Evolutionary conservation across 176 grass and related monocot genomes (phyloP), one percentile per base, ranked within the genome.

Genomic region (Cocos nucifera): DNA sequence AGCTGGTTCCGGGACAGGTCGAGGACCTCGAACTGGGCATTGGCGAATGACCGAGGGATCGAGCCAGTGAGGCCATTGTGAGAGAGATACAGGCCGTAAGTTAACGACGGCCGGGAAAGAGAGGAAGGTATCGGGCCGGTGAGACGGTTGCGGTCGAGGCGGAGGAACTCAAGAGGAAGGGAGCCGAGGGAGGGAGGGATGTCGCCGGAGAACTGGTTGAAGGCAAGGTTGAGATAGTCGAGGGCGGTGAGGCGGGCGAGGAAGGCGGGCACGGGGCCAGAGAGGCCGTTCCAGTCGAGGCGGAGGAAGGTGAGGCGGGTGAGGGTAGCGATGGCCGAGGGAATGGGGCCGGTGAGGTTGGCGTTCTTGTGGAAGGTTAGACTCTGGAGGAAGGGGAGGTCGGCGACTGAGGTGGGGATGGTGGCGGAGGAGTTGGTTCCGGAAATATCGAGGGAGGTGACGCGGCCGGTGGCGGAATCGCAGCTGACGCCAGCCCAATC

Each of bases 331-430:
- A 88, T 52, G 67, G 63, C 77, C 14, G 59, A 14, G 17, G 80
- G 85, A 52, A 88, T 72, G 28, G 19, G 0, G 16, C 80, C 85
- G 50, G 65, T 49, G 4, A 88, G 58, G 0, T 19, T 32, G 30
- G 30, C 72, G 62, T 88, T 88, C 67, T 83, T 83, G 63, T 80
- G 53, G 4, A 80, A 2, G 72, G 83, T 88, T 32, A 88, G 3
- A 21, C 50, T 0, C 29, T 63, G 76, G 15, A 83, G 58, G 52
- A 20, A 19, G 20, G 85, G 79, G 54, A 88, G 85, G 57, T 70
- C 69, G 53, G 76, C 66, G 48, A 88, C 53, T 69, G 75, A 72
- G 17, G 59, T 10, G 0, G 80, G 85, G 19, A 83, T 4, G 2
- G 63, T 58, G 8, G 72, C 76, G 0, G 80, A 80, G 63, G 80